Evolutionary conservation across 2,329 filamentous ascomycete species (phyloP), one percentile per base, ranked within the genome.

Genomic region (Ophiosphaerella herpotricha): DNA sequence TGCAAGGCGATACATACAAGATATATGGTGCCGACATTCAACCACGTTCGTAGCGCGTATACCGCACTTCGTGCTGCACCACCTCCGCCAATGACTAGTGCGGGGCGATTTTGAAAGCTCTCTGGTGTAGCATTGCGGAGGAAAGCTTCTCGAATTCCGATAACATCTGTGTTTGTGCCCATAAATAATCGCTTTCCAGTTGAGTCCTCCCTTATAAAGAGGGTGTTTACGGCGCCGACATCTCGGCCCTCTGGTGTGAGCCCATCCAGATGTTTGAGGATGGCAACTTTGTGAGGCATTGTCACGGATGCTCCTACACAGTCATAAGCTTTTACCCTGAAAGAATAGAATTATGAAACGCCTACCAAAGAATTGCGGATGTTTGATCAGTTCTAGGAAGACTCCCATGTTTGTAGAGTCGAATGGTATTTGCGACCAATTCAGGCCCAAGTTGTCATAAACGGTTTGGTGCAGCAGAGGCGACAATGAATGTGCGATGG

Each of bases 231-330:
- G 43, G 89, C 89, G 40, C 89, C 89, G 18, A 91, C 86, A 32
- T 86, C 85, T 42, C 82, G 80, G 59, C 85, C 89, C 73, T 91
- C 88, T 18, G 84, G 81, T 6, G 88, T 91, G 33, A 92, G 77
- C 46, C 86, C 83, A 65, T 93, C 89, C 7, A 93, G 80, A 60
- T 90, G 80, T 0, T 83, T 79, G 52, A 92, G 83, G 67, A 93
- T 90, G 61, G 84, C 80, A 23, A 93, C 83, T 73, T 94, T 93
- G 78, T 90, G 86, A 0, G 90, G 90, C 89, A 93, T 94, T 16
- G 89, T 93, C 33, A 93, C 85, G 3, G 87, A 85, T 18, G 86
- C 84, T 46, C 87, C 86, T 82, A 55, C 12, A 16, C 35, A 7
- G 18, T 16, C n/a, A 39, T 51, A 16, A 45, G 46, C 26, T 21